Percentiles rank a stretch among this genome's conserved stretches.
Conservation (phyloP, 495 filamentous ascomycete genomes). For the Aspergillus baeticus region DNA sequence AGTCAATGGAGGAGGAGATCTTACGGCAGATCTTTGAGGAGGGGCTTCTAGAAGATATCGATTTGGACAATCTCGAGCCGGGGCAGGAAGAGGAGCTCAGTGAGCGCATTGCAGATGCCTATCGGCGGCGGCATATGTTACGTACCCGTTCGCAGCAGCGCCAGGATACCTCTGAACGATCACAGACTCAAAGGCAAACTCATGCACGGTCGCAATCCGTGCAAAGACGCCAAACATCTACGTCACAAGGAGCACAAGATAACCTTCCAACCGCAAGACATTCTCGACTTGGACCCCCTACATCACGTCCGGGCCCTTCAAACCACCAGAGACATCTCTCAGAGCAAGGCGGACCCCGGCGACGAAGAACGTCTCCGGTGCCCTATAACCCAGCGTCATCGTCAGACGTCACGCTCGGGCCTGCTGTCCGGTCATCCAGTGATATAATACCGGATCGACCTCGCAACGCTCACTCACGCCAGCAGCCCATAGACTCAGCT, state of each 20-base stretch:
- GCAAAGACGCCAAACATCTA: conserved; percentile 21
- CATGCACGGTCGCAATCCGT: conserved; percentile 36
- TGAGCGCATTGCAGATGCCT: conserved; percentile 84
- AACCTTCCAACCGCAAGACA: conserved; percentile 56
- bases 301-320: conserved; percentile 29
- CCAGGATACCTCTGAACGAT: conserved; percentile 24
- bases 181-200: conserved; percentile 25
- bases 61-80: conserved; percentile 76
- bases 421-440: conserved; percentile 40
- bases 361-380: conserved; percentile 38
- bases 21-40: conserved; percentile 85
- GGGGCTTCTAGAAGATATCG: conserved; percentile 79
- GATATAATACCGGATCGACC: conserved; percentile 41
- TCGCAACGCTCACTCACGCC: conserved; percentile 27
- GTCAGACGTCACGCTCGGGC: conserved; percentile 38
- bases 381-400: conserved; percentile 33
- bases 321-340: conserved; percentile 50
- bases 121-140: conserved; percentile 63
- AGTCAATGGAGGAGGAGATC: conserved; percentile 86
- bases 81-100: conserved; percentile 81
- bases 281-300: conserved; percentile 49
- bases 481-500: conserved; percentile 27
- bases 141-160: conserved; percentile 33
- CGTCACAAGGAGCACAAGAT: conserved; percentile 25
- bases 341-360: conserved; percentile 40